Base-by-base conservation (phyloP, 129 eudicot genomes). In the Flaveria brownii region DNA sequence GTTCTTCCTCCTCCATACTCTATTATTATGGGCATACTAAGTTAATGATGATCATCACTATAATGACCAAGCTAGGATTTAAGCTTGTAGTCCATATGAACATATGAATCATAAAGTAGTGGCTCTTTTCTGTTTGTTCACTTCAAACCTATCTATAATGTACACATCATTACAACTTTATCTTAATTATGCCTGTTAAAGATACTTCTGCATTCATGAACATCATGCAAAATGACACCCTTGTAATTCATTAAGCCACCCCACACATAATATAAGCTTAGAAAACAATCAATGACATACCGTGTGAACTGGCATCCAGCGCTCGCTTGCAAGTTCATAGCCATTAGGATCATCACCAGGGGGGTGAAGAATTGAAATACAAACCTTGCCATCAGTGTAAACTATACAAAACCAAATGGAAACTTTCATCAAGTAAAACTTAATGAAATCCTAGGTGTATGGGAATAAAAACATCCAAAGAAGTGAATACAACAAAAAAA, bases 281-380 rank as follows among this genome's bases (percentile, higher is more conserved):
- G 16, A 25, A 60, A 56, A 45, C 41, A 61, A 61, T 30, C 67
- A 56, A 52, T 26, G 41, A 17, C 84, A 52, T 91, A 94, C 99
- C 87, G 99, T 94, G 83, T 94, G 99, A 74, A 94, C 97, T n/a
- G 99, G 99, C n/a, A 88, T 82, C 99, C 99, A 94, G 25, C 99
- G 93, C 74, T 94, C 99, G 74, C 96, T 94, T 61, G 99, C 96
- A 70, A 91, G 92, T 83, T 94, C 99, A 81, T 94, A 94, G 56
- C 99, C 99, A 64, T 89, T 91, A 43, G 99, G 99, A 74, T 94
- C 99, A 60, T 94, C 99, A 59, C 99, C 99, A 28, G 99, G 99
- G 3, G 99, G 97, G 65, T 94, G 99, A 76, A 94, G 99, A 72
- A 94, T 94, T 67, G 99, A 94, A 43, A 94, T 91, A 81, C 99